A percentile compares a stretch with the other conserved stretches of the same genome.
Evolutionary conservation across 768 basidiomycete genomes (phyloP).

Genomic region (Suillus sp.): DNA sequence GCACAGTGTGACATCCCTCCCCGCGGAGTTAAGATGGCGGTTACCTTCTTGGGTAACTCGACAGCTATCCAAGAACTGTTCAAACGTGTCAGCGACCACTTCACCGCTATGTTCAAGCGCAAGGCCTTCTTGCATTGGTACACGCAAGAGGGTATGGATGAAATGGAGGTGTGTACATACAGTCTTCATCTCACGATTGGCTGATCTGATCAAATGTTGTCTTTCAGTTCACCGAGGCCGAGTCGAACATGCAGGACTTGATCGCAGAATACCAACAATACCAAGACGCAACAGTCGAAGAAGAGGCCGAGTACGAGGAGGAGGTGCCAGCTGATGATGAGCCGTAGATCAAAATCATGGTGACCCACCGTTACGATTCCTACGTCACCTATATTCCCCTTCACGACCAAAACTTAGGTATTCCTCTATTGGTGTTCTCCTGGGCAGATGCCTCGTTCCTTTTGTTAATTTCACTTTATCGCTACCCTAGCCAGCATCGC

Average conservation of each 20-base stretch:
- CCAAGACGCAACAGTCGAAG: constrained; percentile 91
- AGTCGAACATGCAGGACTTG: constrained; percentile 99
- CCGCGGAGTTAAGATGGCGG: constrained; percentile 93
- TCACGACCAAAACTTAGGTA: constrained; percentile 40
- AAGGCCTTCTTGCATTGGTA: constrained; percentile 99
- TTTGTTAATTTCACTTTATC: constrained; percentile 32
- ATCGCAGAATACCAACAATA: constrained; percentile 98
- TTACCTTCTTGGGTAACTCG: constrained; percentile 97
- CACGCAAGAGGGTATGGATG: constrained; percentile 99
- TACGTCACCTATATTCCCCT: constrained; percentile 20
- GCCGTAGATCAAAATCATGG: constrained; percentile 37
- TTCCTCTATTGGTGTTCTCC: constrained; percentile 34
- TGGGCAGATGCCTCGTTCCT: constrained; percentile 29
- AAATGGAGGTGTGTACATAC: constrained; percentile 73
- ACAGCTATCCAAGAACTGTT: constrained; percentile 98
- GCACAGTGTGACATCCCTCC: constrained; percentile 99
- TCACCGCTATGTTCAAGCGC: constrained; percentile 99
- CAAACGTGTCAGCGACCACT: constrained; percentile 98
- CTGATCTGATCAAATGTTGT: constrained; percentile 9
- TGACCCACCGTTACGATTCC: constrained; percentile 22
- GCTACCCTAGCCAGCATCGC: constrained; percentile 34
- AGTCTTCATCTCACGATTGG: neutral
- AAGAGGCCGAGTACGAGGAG: constrained; percentile 90
- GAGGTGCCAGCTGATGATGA: constrained; percentile 66
- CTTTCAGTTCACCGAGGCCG: constrained; percentile 89